Evolutionary conservation across 176 grass and related monocot genomes (phyloP).

Genomic region (maize (Zea mays)): DNA sequence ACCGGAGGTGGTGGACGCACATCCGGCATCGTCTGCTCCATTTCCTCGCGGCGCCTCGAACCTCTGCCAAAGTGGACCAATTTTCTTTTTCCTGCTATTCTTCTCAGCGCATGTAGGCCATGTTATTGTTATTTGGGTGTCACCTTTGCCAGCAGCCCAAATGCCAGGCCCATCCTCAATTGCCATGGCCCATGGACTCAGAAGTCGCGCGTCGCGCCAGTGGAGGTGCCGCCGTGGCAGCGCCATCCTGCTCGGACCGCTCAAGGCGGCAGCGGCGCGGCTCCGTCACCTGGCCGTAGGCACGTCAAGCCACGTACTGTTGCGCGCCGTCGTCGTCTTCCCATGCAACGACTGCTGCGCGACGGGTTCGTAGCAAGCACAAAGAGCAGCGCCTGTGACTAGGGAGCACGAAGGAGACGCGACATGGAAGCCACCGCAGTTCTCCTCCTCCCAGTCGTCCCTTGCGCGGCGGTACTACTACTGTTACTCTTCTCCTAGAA

Average conservation of each 20-base stretch:
- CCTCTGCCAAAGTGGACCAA: neutral
- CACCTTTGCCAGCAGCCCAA: neutral
- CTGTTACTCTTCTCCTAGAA: neutral
- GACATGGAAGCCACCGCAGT: constrained; percentile 11
- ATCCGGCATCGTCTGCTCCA: neutral
- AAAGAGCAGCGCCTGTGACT: neutral
- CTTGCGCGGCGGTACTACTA: neutral
- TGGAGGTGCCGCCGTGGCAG: neutral
- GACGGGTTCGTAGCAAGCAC: neutral
- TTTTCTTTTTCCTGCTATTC: neutral
- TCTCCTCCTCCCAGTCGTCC: neutral
- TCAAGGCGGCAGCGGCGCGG: neutral
- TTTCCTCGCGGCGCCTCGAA: neutral
- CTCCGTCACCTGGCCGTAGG: neutral
- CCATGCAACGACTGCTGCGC: neutral
- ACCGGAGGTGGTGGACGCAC: neutral
- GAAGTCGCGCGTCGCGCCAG: neutral
- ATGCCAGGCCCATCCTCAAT: neutral
- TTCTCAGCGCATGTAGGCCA: neutral
- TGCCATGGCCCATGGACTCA: neutral
- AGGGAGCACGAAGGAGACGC: neutral
- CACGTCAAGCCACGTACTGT: neutral
- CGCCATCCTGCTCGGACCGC: constrained; percentile 1
- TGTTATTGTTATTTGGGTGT: too few species aligned
- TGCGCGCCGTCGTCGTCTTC: neutral